Evolutionary conservation across 768 basidiomycete genomes (phyloP).

Genomic region (Porphyrellus cyaneotinctus): DNA sequence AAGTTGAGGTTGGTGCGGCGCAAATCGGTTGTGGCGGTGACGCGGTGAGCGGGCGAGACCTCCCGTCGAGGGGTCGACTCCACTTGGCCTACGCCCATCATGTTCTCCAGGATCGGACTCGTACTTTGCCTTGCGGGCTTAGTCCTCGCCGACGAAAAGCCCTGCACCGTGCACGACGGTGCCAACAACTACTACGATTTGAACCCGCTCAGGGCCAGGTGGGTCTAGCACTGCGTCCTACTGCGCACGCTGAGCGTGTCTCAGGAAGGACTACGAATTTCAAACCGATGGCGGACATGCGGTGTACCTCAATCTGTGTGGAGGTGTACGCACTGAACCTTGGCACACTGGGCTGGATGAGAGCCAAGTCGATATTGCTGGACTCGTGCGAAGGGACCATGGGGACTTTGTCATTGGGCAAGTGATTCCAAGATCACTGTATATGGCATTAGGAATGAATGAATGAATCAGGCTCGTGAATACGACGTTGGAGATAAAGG

Average conservation of each 20-base stretch:
- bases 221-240: constrained; percentile 11
- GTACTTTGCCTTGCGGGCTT: constrained; percentile 1
- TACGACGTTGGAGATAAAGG: constrained; percentile 54
- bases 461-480: constrained; percentile 38
- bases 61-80: constrained; percentile 23
- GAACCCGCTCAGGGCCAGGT: constrained; percentile 58
- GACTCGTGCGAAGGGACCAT: constrained; percentile 54
- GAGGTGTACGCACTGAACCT: constrained; percentile 48
- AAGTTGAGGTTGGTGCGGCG: constrained; percentile 14
- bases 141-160: constrained; percentile 40
- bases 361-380: constrained; percentile 50
- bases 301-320: constrained; percentile 64
- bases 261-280: constrained; percentile 63
- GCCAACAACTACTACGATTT: constrained; percentile 62
- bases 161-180: constrained; percentile 54
- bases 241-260: constrained; percentile 11
- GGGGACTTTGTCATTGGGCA: constrained; percentile 76
- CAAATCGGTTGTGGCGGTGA: constrained; percentile 28
- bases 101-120: constrained; percentile 2
- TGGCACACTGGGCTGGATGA: constrained; percentile 55
- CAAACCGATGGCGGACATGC: constrained; percentile 43
- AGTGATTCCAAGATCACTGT: constrained; percentile 2
- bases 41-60: constrained; percentile 8
- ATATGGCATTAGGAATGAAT: not conserved
- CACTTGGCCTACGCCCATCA: constrained; percentile 10